Conservation (phyloP, 148 eudicot species). For the Chenopodium suecicum region DNA sequence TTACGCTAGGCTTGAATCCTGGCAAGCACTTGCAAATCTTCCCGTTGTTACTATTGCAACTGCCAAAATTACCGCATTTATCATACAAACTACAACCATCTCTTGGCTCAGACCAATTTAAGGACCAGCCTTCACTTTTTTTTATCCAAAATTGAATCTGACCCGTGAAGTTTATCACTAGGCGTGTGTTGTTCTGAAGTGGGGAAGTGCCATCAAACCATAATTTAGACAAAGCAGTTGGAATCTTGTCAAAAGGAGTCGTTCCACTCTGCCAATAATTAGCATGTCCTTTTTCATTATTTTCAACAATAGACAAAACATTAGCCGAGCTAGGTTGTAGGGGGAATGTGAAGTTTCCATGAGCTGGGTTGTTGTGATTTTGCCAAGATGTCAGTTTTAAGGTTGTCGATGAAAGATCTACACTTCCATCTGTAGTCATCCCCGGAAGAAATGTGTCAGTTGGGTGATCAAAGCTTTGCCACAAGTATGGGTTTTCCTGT, state of each 20-base stretch:
- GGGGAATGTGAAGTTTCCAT: slow-evolving; percentile 24
- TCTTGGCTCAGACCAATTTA: slow-evolving; percentile 20
- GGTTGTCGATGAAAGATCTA: not conserved
- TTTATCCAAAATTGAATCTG: slow-evolving; percentile 30
- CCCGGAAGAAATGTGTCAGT: slow-evolving; percentile 41
- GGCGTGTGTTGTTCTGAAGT: not conserved
- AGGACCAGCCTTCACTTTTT: slow-evolving; percentile 8
- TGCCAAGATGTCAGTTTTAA: slow-evolving; percentile 33
- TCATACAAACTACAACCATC: slow-evolving; percentile 17
- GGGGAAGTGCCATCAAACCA: not conserved
- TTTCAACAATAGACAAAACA: not conserved
- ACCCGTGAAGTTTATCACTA: slow-evolving; percentile 33
- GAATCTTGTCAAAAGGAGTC: not conserved
- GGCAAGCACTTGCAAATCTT: slow-evolving; percentile 29
- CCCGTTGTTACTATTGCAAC: slow-evolving; percentile 20
- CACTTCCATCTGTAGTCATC: slow-evolving; percentile 4
- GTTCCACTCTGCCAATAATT: slow-evolving; percentile 22
- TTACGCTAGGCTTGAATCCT: not conserved
- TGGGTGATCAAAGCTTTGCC: slow-evolving; percentile 43
- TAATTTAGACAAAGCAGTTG: not conserved
- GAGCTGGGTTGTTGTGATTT: slow-evolving; percentile 22
- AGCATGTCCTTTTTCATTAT: too few relatives aligned
- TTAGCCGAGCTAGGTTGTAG: not conserved
- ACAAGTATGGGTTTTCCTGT: not conserved
- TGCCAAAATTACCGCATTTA: slow-evolving; percentile 14